Evolutionary conservation across 1,139 yeast genomes (phyloP).

Genomic region (Pichia sp.): DNA sequence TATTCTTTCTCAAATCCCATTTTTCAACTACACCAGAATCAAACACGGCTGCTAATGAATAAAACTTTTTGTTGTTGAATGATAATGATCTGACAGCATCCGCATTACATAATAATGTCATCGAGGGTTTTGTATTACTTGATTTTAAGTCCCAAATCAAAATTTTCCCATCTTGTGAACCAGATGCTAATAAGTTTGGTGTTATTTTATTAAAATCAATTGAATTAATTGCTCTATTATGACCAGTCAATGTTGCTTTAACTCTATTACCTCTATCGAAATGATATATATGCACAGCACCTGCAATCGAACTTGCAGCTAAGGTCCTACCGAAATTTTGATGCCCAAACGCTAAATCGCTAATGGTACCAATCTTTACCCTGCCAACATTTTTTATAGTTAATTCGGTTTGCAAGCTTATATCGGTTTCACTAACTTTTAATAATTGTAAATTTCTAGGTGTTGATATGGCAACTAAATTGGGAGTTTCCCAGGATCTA

Average conservation of each 20-base stretch:
- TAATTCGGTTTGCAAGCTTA: conserved; percentile 32
- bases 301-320: conserved; percentile 46
- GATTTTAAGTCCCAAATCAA: conserved; percentile 83
- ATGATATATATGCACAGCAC: conserved; percentile 44
- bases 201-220: conserved; percentile 60
- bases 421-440: conserved; percentile 35
- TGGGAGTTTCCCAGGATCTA: conserved; percentile 34
- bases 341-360: conserved; percentile 44
- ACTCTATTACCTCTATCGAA: conserved; percentile 38
- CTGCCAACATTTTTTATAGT: conserved; percentile 27
- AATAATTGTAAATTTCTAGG: conserved; percentile 49
- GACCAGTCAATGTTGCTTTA: conserved; percentile 52
- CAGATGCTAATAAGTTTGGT: conserved; percentile 62
- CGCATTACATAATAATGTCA: conserved; percentile 46
- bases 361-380: conserved; percentile 41
- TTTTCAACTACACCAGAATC: conserved; percentile 85
- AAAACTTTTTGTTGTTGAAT: conserved; percentile 45
- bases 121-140: conserved; percentile 39
- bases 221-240: conserved; percentile 75
- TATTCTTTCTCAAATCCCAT: conserved; percentile 67
- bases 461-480: conserved; percentile 53
- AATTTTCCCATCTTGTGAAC: conserved; percentile 86
- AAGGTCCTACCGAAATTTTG: conserved; percentile 36
- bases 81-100: conserved; percentile 63
- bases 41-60: conserved; percentile 63